These are phyloP conservation scores for Pyrenula aspistea DNA, from an alignment of 495 filamentous ascomycete genomes.

Conservation along the genomic window DNA sequence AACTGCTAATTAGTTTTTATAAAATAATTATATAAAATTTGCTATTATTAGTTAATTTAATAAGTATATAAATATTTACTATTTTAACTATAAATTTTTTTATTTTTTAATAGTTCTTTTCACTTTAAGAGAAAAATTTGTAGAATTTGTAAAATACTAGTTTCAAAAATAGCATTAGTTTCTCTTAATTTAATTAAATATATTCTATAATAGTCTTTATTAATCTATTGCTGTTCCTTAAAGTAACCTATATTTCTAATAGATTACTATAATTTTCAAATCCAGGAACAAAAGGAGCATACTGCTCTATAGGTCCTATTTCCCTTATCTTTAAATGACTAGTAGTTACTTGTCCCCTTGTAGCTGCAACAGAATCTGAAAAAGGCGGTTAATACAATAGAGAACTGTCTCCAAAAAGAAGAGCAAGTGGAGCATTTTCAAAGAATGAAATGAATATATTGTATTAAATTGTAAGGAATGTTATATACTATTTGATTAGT, in stretches of 20 bases:
- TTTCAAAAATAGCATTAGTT: constrained; percentile 1
- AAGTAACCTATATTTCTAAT: not conserved
- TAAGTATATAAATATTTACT: constrained; percentile 2
- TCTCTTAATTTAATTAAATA: constrained; percentile 1
- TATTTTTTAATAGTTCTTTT: constrained; percentile 1
- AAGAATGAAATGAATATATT: not conserved
- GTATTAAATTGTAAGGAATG: not conserved
- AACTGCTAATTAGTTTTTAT: not conserved
- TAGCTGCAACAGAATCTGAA: no score
- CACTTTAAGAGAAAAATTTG: constrained; percentile 3
- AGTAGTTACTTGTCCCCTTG: no score
- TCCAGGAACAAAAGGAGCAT: not conserved
- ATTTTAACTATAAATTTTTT: constrained; percentile 1
- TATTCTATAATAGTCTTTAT: constrained; percentile 4
- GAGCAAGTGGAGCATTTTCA: not conserved
- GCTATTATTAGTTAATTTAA: constrained; percentile 2
- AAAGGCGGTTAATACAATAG: not conserved
- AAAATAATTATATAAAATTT: not conserved
- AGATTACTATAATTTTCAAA: not conserved
- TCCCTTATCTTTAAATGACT: not conserved
- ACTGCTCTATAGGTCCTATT: not conserved
- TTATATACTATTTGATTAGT: not conserved
- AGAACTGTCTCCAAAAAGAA: not conserved
- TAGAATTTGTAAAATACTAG: constrained; percentile 1
- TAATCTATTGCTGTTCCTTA: constrained; percentile 1